These are phyloP conservation scores for Pachyrhizus erosus DNA, from an alignment of 306 rosid species.

Conservation along the genomic window DNA sequence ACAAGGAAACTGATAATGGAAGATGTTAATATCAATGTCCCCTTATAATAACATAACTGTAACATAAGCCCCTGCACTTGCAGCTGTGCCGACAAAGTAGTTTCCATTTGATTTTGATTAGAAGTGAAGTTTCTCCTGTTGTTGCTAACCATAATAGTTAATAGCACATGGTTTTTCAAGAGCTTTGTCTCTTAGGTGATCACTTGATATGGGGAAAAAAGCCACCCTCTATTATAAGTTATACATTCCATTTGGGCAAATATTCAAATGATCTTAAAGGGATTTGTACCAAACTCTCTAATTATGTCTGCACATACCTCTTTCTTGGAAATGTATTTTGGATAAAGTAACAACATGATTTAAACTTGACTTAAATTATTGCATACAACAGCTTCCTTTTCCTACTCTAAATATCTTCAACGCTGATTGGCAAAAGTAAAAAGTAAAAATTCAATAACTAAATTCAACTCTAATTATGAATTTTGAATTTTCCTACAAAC, in stretches of 20 bases:
- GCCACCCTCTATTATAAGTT: neutral
- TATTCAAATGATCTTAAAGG: slow-evolving; percentile 17
- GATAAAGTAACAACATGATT: slow-evolving; percentile 33
- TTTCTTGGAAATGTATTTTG: neutral
- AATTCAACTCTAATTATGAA: too few species aligned
- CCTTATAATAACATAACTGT: neutral
- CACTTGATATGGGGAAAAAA: neutral
- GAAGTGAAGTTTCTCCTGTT: neutral
- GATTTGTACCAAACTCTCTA: slow-evolving; percentile 21
- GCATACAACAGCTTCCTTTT: slow-evolving; percentile 3
- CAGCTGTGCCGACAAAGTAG: slow-evolving; percentile 31
- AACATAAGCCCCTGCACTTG: slow-evolving; percentile 19
- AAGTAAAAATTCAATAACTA: neutral
- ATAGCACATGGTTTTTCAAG: neutral
- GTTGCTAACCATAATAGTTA: neutral
- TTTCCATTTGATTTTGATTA: slow-evolving; percentile 18
- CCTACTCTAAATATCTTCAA: slow-evolving; percentile 17
- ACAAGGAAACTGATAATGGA: slow-evolving; percentile 21
- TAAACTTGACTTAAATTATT: slow-evolving; percentile 35
- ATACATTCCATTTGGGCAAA: slow-evolving; percentile 27
- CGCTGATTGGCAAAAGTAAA: neutral
- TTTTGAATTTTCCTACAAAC: neutral
- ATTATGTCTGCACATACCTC: slow-evolving; percentile 1
- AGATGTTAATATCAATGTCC: slow-evolving; percentile 25
- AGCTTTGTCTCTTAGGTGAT: slow-evolving; percentile 19